Conservation (phyloP, 2,329 filamentous ascomycete species). For the Pochonia chlamydosporia region DNA sequence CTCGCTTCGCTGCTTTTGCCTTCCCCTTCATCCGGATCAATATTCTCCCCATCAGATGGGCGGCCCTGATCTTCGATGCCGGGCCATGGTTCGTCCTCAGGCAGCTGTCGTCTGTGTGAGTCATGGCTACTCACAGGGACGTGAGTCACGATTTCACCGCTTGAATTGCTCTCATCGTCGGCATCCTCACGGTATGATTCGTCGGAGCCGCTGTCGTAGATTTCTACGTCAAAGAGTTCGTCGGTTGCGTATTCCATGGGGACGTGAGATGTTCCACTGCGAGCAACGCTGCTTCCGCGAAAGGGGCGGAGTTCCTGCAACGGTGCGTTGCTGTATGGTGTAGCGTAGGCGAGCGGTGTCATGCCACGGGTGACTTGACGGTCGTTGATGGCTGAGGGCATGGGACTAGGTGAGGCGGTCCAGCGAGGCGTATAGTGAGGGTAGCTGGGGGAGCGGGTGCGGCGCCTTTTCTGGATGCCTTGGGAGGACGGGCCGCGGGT, state of each 20-base stretch:
- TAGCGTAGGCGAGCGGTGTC: constrained; percentile 68
- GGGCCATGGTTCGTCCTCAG: constrained; percentile 52
- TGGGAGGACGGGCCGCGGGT: constrained; percentile 19
- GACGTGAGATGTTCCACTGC: constrained; percentile 21
- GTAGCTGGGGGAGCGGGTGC: constrained; percentile 52
- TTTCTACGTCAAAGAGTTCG: constrained; percentile 28
- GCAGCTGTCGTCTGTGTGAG: constrained; percentile 27
- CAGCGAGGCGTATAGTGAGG: constrained; percentile 50
- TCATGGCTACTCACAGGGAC: constrained; percentile 9
- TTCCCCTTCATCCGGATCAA: constrained; percentile 32
- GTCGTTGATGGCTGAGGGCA: constrained; percentile 28
- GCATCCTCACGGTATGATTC: constrained; percentile 24
- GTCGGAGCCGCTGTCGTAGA: constrained; percentile 30
- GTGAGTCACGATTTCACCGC: constrained; percentile 21
- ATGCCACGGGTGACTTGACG: constrained; percentile 24
- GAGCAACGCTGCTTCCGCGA: constrained; percentile 22
- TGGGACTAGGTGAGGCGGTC: constrained; percentile 43
- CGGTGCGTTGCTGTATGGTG: constrained; percentile 62
- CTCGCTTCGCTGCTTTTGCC: constrained; percentile 33
- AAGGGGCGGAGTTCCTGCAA: constrained; percentile 32
- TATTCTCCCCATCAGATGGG: constrained; percentile 45
- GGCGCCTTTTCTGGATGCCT: constrained; percentile 41
- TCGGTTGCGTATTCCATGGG: constrained; percentile 27
- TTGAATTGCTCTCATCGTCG: constrained; percentile 17
- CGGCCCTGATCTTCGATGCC: constrained; percentile 47